Conservation (phyloP, 2,329 filamentous ascomycete species). For the Ophiognomonia clavigignenti-juglandacearum region DNA sequence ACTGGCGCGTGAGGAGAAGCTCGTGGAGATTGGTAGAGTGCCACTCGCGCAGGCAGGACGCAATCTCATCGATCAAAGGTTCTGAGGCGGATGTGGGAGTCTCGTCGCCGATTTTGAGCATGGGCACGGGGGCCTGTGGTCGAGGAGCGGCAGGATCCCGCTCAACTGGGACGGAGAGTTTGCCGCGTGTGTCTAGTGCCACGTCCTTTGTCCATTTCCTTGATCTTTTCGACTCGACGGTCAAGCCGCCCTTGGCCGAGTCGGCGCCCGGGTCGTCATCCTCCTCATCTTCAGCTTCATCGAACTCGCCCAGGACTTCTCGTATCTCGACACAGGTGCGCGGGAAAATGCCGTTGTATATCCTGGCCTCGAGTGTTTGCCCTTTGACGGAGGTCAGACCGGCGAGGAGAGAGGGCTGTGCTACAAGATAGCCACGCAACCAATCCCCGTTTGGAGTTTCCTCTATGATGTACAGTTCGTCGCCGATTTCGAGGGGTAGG, state of each 20-base stretch:
- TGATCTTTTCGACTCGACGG: slow-evolving; percentile 28
- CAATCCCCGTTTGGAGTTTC: slow-evolving; percentile 88
- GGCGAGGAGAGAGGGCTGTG: slow-evolving; percentile 86
- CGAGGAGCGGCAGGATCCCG: slow-evolving; percentile 66
- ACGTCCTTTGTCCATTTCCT: slow-evolving; percentile 26
- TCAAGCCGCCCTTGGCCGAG: slow-evolving; percentile 51
- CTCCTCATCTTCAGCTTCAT: slow-evolving; percentile 28
- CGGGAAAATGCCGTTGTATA: slow-evolving; percentile 98
- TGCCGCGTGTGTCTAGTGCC: slow-evolving; percentile 35
- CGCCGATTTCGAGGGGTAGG: slow-evolving; percentile 92
- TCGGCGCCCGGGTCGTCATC: slow-evolving; percentile 36
- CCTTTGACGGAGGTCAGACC: slow-evolving; percentile 87
- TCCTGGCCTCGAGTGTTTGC: slow-evolving; percentile 88
- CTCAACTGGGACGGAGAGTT: slow-evolving; percentile 42
- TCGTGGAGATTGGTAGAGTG: slow-evolving; percentile 96
- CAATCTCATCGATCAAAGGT: slow-evolving; percentile 94
- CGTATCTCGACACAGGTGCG: slow-evolving; percentile 91
- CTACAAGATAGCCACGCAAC: slow-evolving; percentile 93
- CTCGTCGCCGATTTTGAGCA: slow-evolving; percentile 97
- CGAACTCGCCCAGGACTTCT: slow-evolving; percentile 77
- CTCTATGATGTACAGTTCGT: slow-evolving; percentile 98
- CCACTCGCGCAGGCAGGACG: slow-evolving; percentile 95
- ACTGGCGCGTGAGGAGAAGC: slow-evolving; percentile 77
- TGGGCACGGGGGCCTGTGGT: slow-evolving; percentile 87
- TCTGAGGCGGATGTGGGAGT: slow-evolving; percentile 85